Conservation (phyloP, 116 monocot genomes). For the Dioscorea cayenensis region DNA sequence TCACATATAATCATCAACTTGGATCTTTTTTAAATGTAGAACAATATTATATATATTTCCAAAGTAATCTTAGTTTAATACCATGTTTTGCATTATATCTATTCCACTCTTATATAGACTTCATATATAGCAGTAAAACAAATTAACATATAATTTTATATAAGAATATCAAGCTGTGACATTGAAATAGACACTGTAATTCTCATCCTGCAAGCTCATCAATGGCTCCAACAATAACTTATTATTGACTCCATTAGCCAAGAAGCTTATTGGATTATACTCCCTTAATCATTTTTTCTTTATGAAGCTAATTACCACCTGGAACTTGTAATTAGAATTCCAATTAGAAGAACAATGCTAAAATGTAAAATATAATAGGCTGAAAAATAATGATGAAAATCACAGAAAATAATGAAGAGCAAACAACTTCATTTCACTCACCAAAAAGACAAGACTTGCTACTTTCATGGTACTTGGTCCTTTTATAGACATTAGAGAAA, state of each 20-base stretch:
- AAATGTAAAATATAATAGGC: no score
- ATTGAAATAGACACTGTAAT: constrained; percentile 80
- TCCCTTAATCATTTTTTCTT: constrained; percentile 21
- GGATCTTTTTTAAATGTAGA: no score
- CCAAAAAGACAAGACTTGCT: no score
- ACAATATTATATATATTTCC: no score
- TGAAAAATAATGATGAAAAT: no score
- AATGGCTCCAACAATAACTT: constrained; percentile 82
- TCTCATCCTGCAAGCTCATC: constrained; percentile 71
- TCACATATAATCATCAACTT: not conserved
- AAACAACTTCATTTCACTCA: no score
- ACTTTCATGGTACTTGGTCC: no score
- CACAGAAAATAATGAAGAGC: no score
- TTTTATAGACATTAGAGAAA: no score
- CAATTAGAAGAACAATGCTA: no score
- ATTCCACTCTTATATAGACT: not conserved
- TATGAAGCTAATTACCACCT: constrained; percentile 36
- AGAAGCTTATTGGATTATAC: constrained; percentile 72
- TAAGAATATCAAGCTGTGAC: constrained; percentile 17
- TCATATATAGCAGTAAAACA: not conserved
- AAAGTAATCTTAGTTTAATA: no score
- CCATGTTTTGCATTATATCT: not conserved
- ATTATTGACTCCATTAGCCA: constrained; percentile 45
- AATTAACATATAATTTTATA: not conserved
- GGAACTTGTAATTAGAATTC: constrained; percentile 8